Evolutionary conservation across 176 grass and related monocot species (phyloP).

Genomic region (Raddia guianensis): DNA sequence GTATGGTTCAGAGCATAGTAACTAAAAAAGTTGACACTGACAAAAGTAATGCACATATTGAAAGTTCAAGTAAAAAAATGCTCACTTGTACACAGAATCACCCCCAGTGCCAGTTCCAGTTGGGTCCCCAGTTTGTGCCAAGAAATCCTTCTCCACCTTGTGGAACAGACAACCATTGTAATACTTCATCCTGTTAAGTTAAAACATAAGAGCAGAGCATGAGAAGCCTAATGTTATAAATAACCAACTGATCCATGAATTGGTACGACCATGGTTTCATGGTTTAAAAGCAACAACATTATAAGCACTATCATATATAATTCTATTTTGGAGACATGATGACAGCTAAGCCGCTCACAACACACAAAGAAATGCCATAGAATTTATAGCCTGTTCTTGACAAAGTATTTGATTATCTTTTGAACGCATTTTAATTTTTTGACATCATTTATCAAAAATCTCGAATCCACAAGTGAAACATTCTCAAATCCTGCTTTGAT

Average conservation of each 20-base stretch:
- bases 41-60: neutral
- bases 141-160: slow-evolving; percentile 95
- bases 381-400: no score
- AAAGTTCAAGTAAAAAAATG: slow-evolving; percentile 21
- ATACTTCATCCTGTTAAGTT: slow-evolving; percentile 74
- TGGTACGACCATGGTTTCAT: neutral
- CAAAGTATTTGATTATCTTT: no score
- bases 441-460: no score
- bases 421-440: no score
- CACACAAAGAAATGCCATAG: neutral
- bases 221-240: neutral
- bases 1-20: neutral
- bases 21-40: slow-evolving; percentile 1
- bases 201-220: neutral
- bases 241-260: neutral
- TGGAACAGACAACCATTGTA: slow-evolving; percentile 96
- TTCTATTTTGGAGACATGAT: neutral
- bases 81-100: slow-evolving; percentile 91
- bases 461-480: no score
- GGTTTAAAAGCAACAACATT: neutral
- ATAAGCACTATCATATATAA: neutral
- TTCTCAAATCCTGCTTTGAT: no score
- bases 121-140: slow-evolving; percentile 91
- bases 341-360: neutral
- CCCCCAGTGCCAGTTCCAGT: slow-evolving; percentile 81